Evolutionary conservation across 306 rosid genomes (phyloP), one percentile per base, ranked within the genome.

Genomic region (Alnus glutinosa): DNA sequence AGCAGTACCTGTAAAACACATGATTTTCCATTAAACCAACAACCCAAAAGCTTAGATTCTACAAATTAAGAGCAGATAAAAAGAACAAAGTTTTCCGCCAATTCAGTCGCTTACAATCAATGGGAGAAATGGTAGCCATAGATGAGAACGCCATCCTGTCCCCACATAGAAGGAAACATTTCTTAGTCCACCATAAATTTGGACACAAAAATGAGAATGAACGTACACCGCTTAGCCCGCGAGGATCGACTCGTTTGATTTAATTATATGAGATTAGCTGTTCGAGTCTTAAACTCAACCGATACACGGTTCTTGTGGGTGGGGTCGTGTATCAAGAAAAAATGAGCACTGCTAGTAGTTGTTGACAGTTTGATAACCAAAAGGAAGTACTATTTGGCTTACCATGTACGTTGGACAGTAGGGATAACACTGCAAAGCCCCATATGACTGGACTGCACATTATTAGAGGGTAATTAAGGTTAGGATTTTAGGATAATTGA

Each of bases 91-190:
- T 37, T 37, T 37, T 37, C 42, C 42, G n/a, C n/a, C n/a, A n/a
- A n/a, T n/a, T n/a, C n/a, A n/a, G n/a, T n/a, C n/a, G n/a, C n/a
- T n/a, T 89, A 94, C 98, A 83, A 85, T 62, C 32, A 94, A 71
- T 59, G 98, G 91, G 74, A 92, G 37, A 74, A 89, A 88, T 69
- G 98, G 98, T 75, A 94, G 86, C 98, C 98, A 94, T 1, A 83
- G 76, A 81, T 89, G 84, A 70, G 97, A 64, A 81, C 88, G 1
- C 89, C 89, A 87, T 77, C 95, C 97, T 94, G 94, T 79, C 30
- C 80, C 79, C 10, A 39, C 32, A 71, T 14, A 63, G 75, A 48
- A 48, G 44, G 62, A 54, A 7, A 44, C 61, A 63, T 34, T 76
- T 70, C 36, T 64, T 23, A 7, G 47, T 87, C 30, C 50, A 3